A percentile compares a stretch with the other conserved stretches of the same genome.
These are phyloP conservation scores for Apiotrichum sp. DNA, from an alignment of 1,284 basidiomycete genomes.

Conservation along the genomic window DNA sequence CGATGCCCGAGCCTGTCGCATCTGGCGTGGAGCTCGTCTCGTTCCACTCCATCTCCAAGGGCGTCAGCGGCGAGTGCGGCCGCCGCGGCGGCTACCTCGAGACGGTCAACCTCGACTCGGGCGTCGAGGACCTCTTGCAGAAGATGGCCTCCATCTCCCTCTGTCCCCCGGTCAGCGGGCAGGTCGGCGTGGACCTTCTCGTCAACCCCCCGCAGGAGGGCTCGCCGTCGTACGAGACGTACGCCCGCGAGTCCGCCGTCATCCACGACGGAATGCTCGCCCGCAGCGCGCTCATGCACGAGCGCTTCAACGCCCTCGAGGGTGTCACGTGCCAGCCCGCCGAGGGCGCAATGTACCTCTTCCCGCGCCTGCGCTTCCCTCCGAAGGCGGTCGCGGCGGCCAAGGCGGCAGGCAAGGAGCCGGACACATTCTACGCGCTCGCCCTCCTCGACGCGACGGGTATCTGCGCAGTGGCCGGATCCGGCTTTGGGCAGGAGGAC, in stretches of 20 bases:
- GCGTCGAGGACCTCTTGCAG: conserved; percentile 72
- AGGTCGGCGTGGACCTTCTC: conserved; percentile 76
- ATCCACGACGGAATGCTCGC: conserved; percentile 65
- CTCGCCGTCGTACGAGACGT: conserved; percentile 64
- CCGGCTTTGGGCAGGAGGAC: conserved; percentile 79
- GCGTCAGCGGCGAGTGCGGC: conserved; percentile 84
- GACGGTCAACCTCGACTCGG: conserved; percentile 65
- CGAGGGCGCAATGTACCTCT: conserved; percentile 74
- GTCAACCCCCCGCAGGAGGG: conserved; percentile 71
- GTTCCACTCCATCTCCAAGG: conserved; percentile 90
- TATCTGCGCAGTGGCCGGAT: conserved; percentile 81
- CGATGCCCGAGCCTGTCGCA: conserved; percentile 49
- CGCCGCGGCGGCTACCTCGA: conserved; percentile 91
- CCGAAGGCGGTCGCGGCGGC: conserved; percentile 66
- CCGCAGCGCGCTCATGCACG: conserved; percentile 63
- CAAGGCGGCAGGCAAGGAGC: conserved; percentile 59
- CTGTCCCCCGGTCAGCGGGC: conserved; percentile 72
- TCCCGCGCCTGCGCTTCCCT: conserved; percentile 63
- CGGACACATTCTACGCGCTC: conserved; percentile 77
- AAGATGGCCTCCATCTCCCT: conserved; percentile 82
- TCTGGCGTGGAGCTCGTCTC: conserved; percentile 64
- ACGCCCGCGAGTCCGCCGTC: conserved; percentile 66
- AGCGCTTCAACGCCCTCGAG: conserved; percentile 63
- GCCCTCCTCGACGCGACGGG: conserved; percentile 71
- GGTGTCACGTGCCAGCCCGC: conserved; percentile 78